Percentiles rank a stretch among this genome's conserved stretches.
These are phyloP conservation scores for Prunus campanulata DNA, from an alignment of 306 rosid species.

Conservation along the genomic window DNA sequence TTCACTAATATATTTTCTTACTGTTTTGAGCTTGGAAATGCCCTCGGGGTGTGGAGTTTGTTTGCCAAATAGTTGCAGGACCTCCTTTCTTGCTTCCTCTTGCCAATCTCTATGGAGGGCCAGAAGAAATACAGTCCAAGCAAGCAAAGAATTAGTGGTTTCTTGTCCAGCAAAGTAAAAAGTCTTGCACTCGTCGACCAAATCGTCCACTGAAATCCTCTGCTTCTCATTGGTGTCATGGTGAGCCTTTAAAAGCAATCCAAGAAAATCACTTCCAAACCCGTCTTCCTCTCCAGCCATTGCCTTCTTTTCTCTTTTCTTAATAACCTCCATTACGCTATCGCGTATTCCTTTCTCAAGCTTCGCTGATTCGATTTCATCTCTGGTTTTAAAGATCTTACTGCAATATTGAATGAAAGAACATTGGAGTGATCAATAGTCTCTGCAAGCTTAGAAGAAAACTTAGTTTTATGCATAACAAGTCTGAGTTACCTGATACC, in stretches of 20 bases:
- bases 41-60: constrained; percentile 12
- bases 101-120: constrained; percentile 31
- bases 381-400: constrained; percentile 11
- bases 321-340: constrained; percentile 3
- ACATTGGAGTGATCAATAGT: too few species aligned
- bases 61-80: constrained; percentile 18
- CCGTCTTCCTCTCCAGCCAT: constrained; percentile 8
- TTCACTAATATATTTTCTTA: not conserved
- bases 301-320: constrained; percentile 18
- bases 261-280: constrained; percentile 31
- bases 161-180: constrained; percentile 32
- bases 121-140: constrained; percentile 29
- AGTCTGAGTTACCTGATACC: constrained; percentile 10
- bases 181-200: constrained; percentile 30
- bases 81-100: constrained; percentile 29
- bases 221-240: constrained; percentile 13
- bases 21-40: constrained; percentile 18
- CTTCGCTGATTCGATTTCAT: constrained; percentile 17
- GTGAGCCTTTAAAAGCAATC: constrained; percentile 24
- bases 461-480: too few species aligned
- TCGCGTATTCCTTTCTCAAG: constrained; percentile 12
- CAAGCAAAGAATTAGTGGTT: constrained; percentile 19
- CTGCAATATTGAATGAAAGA: constrained; percentile 14
- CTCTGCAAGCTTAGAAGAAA: too few species aligned
- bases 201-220: constrained; percentile 2